Conservation (phyloP, 805 yeast genomes). For the Starmerella powellii region DNA sequence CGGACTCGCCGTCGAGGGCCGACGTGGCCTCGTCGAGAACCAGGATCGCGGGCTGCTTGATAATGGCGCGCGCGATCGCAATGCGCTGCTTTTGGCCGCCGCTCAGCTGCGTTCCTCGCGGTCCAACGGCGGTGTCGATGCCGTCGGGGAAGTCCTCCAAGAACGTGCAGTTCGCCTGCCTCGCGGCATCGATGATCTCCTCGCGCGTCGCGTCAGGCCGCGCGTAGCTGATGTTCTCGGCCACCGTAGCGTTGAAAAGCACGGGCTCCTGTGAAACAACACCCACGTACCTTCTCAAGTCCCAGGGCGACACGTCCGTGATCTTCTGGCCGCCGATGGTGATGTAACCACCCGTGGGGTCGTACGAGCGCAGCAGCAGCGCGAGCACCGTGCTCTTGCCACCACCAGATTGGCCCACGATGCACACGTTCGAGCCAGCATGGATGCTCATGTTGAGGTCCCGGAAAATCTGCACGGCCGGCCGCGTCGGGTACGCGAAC, state of each 20-base stretch:
- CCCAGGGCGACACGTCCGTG: constrained; percentile 53
- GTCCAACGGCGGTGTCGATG: constrained; percentile 70
- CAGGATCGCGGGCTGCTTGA: constrained; percentile 66
- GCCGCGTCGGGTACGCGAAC: constrained; percentile 78
- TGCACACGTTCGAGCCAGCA: constrained; percentile 80
- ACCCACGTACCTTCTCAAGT: constrained; percentile 65
- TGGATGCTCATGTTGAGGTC: constrained; percentile 47
- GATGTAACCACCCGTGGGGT: constrained; percentile 55
- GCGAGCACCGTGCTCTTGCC: constrained; percentile 87
- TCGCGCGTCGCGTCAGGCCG: constrained; percentile 44
- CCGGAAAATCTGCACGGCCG: constrained; percentile 52
- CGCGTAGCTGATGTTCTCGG: constrained; percentile 76
- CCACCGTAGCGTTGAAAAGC: constrained; percentile 70
- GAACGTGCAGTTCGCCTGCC: constrained; percentile 67
- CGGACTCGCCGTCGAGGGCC: constrained; percentile 81
- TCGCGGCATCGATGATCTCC: constrained; percentile 49
- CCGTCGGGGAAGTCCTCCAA: constrained; percentile 68
- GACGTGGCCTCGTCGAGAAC: constrained; percentile 91
- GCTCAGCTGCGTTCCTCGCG: constrained; percentile 76
- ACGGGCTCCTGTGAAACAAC: constrained; percentile 90
- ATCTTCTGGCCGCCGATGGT: constrained; percentile 54
- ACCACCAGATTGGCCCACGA: constrained; percentile 95
- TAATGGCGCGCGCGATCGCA: constrained; percentile 77
- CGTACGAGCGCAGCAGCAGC: constrained; percentile 69
- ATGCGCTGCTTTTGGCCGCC: constrained; percentile 95